Conservation (phyloP, 1,139 yeast genomes). For the Yamadazyma triangularis region DNA sequence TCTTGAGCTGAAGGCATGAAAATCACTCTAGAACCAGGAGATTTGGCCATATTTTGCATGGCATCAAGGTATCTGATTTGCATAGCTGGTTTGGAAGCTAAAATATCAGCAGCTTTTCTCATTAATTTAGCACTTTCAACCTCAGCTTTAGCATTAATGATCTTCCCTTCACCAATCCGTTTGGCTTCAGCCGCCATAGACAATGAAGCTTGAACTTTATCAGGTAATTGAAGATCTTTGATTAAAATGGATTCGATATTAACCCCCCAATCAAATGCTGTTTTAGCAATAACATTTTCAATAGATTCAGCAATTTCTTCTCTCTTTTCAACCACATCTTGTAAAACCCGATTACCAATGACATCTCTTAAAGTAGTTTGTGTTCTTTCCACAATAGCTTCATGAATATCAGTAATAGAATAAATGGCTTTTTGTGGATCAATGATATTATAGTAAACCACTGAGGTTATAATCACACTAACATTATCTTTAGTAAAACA, state of each 20-base stretch:
- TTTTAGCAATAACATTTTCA: constrained; percentile 56
- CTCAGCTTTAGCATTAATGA: constrained; percentile 72
- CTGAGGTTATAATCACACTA: constrained; percentile 57
- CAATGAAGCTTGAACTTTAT: constrained; percentile 55
- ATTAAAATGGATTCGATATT: constrained; percentile 64
- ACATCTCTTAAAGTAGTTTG: constrained; percentile 75
- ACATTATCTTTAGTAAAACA: constrained; percentile 74
- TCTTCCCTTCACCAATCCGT: constrained; percentile 74
- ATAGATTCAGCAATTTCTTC: constrained; percentile 69
- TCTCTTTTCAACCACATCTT: constrained; percentile 72
- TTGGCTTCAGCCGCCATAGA: constrained; percentile 76
- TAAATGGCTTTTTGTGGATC: constrained; percentile 69
- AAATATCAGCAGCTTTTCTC: constrained; percentile 77
- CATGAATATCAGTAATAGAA: constrained; percentile 51
- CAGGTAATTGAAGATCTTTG: constrained; percentile 60
- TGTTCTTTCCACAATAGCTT: constrained; percentile 65
- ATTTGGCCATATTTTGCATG: constrained; percentile 69
- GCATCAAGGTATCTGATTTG: constrained; percentile 78
- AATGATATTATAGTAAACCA: constrained; percentile 61
- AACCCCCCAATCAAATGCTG: constrained; percentile 73
- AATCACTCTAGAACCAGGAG: constrained; percentile 61
- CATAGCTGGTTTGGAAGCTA: constrained; percentile 75
- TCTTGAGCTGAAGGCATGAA: constrained; percentile 62
- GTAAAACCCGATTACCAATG: constrained; percentile 61
- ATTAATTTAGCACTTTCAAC: constrained; percentile 72